Conservation (phyloP, 163 green algal genomes). For the Coccomyxa subellipsoidea region DNA sequence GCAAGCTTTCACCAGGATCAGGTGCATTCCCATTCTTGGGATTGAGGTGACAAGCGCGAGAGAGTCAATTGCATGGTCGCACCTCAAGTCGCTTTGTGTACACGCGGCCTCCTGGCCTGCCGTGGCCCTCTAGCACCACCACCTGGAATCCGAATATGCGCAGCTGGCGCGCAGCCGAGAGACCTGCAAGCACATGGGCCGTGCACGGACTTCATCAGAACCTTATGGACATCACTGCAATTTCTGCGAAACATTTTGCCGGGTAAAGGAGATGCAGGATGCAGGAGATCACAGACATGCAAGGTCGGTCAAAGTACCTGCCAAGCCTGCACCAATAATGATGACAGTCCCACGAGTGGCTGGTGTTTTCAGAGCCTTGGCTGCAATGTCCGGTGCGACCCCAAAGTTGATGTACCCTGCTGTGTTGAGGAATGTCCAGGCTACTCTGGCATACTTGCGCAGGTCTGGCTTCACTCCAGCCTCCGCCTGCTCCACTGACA, state of each 20-base stretch:
- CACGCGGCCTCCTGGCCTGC: constrained; percentile 82
- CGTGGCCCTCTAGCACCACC: constrained; percentile 81
- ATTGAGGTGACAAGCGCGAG: too few relatives aligned
- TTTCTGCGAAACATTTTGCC: too few relatives aligned
- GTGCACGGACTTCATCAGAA: too few relatives aligned
- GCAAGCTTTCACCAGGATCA: too few relatives aligned
- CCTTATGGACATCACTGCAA: too few relatives aligned
- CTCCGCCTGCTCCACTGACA: constrained; percentile 58
- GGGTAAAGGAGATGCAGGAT: too few relatives aligned
- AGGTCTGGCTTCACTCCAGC: constrained; percentile 26
- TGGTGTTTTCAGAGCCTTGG: constrained; percentile 3
- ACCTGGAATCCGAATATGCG: constrained; percentile 73
- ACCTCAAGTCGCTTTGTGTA: constrained; percentile 74
- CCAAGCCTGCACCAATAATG: constrained; percentile 82
- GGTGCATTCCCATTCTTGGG: too few relatives aligned
- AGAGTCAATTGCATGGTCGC: too few relatives aligned
- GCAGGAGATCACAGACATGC: too few relatives aligned
- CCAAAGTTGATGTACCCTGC: constrained; percentile 97
- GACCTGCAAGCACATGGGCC: constrained; percentile 50
- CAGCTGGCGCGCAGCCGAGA: constrained; percentile 85
- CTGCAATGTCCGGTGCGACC: constrained; percentile 43
- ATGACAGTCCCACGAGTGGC: constrained; percentile 58
- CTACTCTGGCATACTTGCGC: constrained; percentile 29
- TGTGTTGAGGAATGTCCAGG: constrained; percentile 45
- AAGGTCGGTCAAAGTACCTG: too few relatives aligned